phyloP scores from a whole-genome alignment of 345 rosid genomes.

The Murraya koenigii region DNA sequence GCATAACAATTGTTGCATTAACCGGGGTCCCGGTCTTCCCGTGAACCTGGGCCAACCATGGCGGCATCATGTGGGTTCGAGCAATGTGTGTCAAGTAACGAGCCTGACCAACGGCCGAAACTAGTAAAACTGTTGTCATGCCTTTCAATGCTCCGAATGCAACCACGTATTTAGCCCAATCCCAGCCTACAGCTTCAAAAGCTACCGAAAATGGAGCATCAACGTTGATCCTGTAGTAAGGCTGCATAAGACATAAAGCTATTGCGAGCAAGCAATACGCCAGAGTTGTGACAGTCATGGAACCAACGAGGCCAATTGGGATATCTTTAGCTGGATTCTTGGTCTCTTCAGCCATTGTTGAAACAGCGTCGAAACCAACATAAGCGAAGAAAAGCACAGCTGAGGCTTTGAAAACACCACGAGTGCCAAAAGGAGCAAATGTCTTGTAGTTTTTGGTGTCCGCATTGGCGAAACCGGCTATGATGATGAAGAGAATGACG shows the following conservation, averaged over 20 bases:
- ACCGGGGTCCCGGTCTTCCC: slow-evolving; percentile 69
- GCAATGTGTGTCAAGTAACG: slow-evolving; percentile 90
- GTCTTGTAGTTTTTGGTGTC: slow-evolving; percentile 45
- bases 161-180: slow-evolving; percentile 86
- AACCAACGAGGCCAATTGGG: slow-evolving; percentile 83
- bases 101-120: slow-evolving; percentile 71
- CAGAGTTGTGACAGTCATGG: slow-evolving; percentile 50
- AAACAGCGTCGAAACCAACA: slow-evolving; percentile 79
- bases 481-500: slow-evolving; percentile 65
- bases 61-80: slow-evolving; percentile 87
- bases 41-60: slow-evolving; percentile 68
- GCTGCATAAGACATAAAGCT: slow-evolving; percentile 62
- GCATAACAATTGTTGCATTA: slow-evolving; percentile 70
- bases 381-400: slow-evolving; percentile 85
- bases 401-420: slow-evolving; percentile 62
- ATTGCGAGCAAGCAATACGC: slow-evolving; percentile 62
- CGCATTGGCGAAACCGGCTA: slow-evolving; percentile 61
- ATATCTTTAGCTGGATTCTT: slow-evolving; percentile 76
- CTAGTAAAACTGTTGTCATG: slow-evolving; percentile 82
- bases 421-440: slow-evolving; percentile 52
- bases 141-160: slow-evolving; percentile 78
- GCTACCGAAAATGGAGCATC: slow-evolving; percentile 82
- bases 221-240: slow-evolving; percentile 34
- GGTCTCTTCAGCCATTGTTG: slow-evolving; percentile 93
- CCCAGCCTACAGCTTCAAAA: slow-evolving; percentile 57